phyloP scores from a whole-genome alignment of 352 stramenopile genomes.

The Pythium phragmitis region DNA sequence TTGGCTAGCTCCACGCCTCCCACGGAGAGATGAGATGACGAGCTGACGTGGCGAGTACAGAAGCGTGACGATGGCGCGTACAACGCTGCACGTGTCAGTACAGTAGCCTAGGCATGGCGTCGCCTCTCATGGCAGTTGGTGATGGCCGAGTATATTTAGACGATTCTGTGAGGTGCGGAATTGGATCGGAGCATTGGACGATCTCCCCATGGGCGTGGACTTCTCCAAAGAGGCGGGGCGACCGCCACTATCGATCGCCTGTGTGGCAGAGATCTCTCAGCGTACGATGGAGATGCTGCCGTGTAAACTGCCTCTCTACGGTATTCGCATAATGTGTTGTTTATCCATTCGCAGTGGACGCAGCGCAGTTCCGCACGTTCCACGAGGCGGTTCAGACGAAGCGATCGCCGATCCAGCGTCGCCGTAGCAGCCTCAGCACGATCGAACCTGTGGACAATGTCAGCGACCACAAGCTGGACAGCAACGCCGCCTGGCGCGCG shows the following conservation, averaged over 20 bases:
- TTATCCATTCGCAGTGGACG: slow-evolving; percentile 11
- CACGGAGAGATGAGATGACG: not conserved
- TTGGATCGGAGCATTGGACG: not conserved
- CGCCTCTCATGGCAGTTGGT: not conserved
- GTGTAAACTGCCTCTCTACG: not conserved
- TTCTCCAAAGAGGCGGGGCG: slow-evolving; percentile 38
- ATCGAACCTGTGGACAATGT: not conserved
- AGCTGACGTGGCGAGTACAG: slow-evolving; percentile 4
- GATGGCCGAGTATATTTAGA: slow-evolving; percentile 13
- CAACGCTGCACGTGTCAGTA: not conserved
- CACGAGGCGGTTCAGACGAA: not conserved
- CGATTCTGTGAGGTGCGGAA: not conserved
- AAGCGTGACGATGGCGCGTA: slow-evolving; percentile 7
- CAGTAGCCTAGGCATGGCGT: not conserved
- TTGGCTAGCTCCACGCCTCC: slow-evolving; percentile 17
- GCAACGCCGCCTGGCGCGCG: slow-evolving; percentile 16
- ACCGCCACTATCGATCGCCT: slow-evolving; percentile 41
- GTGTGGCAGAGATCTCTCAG: slow-evolving; percentile 57
- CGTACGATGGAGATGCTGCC: slow-evolving; percentile 26
- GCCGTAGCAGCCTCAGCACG: not conserved
- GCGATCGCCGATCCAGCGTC: not conserved
- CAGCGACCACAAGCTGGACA: slow-evolving; percentile 6
- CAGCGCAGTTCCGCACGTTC: slow-evolving; percentile 5
- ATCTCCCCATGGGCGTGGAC: slow-evolving; percentile 29
- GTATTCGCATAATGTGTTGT: not conserved